A percentile compares a stretch with the other conserved stretches of the same genome.
Conservation (phyloP, 75 land plant species). For the Chamaecyparis obtusa region DNA sequence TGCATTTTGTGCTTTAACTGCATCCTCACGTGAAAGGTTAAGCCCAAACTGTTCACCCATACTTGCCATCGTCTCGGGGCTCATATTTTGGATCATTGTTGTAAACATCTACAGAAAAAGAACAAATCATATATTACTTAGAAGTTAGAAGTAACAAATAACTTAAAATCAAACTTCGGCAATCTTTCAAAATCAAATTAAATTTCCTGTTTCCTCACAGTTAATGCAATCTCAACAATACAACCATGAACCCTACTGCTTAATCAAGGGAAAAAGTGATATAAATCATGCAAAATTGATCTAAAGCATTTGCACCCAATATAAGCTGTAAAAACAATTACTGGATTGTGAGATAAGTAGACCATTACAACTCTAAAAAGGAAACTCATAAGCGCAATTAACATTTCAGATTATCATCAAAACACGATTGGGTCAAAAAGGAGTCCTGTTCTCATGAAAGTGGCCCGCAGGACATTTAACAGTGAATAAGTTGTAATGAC, state of each 20-base stretch:
- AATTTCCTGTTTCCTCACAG: neutral
- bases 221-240: neutral
- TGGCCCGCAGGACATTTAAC: neutral
- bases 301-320: neutral
- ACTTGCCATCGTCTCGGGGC: conserved; percentile 89
- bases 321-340: neutral
- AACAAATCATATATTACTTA: neutral
- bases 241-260: neutral
- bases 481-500: neutral
- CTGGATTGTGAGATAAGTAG: neutral
- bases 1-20: conserved; percentile 84
- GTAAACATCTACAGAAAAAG: conserved; percentile 68
- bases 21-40: conserved; percentile 82
- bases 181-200: neutral
- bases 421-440: neutral
- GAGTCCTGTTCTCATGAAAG: neutral
- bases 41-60: conserved; percentile 93
- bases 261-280: neutral
- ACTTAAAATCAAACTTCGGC: neutral
- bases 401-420: neutral
- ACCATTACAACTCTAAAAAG: neutral
- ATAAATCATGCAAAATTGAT: neutral
- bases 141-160: neutral
- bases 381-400: neutral
- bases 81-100: conserved; percentile 89